Evolutionary conservation across 305 asterid genomes (phyloP), one percentile per base, ranked within the genome.

Genomic region (Plantago coronopus): DNA sequence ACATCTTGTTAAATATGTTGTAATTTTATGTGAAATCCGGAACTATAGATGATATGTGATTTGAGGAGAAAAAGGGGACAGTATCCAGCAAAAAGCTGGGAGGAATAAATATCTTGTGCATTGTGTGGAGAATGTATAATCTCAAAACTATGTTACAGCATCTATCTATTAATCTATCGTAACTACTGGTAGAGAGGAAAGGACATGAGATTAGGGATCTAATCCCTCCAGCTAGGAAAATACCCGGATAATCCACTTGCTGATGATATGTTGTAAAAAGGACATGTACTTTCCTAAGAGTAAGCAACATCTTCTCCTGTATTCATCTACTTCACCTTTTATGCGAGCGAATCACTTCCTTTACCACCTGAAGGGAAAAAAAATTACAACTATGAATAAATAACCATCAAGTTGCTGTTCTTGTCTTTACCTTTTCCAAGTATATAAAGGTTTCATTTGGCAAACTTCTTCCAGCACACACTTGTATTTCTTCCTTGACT

Each of bases 211-310:
- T 68, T 62, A 61, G 60, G 70, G 72, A 77, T 74, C 74, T 63
- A 74, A 71, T 78, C 78, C 78, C 63, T 65, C 73, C 65, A 77
- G 65, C 57, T 68, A 50, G 54, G 57, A 46, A 51, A 66, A 74
- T 69, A 37, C 62, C 27, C 45, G 15, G 21, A 17, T 46, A 63
- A 48, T 51, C 77, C 68, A 68, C 79, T 71, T 59, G 71, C 53
- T 48, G 58, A 69, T 61, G 67, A 59, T 65, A 14, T 50, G 66
- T 66, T 17, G 19, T 27, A 43, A 59, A 53, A 44, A 74, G 48
- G 53, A 45, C 65, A 46, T 63, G 72, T 65, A 23, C 57, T 67
- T 59, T 65, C 59, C 49, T 69, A 57, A 42, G 17, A 17, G 34
- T 56, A 40, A 66, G 43, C 54, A 65, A 65, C 22, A 44, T 22